Evolutionary conservation across 2,329 filamentous ascomycete species (phyloP).

Genomic region (Cordyceps militaris): DNA sequence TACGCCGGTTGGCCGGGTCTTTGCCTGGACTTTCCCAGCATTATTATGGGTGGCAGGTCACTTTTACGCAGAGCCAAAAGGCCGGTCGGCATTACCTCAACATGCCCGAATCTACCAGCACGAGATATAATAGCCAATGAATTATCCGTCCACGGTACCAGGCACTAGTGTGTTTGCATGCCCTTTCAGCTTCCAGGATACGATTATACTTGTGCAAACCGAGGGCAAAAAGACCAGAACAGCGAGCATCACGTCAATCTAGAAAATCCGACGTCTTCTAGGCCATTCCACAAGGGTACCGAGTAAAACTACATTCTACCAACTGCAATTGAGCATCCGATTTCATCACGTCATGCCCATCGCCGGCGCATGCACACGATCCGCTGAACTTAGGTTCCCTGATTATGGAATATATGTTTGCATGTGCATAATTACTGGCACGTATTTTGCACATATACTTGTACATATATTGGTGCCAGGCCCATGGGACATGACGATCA

Average conservation of each 20-base stretch:
- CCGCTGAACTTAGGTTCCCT: background rate
- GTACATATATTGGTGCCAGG: constrained; percentile 10
- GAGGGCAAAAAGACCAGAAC: background rate
- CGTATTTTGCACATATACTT: constrained; percentile 1
- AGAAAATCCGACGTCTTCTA: background rate
- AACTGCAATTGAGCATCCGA: background rate
- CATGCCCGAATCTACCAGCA: too few relatives aligned
- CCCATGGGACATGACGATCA: constrained; percentile 12
- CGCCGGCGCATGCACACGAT: background rate
- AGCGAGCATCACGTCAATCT: background rate
- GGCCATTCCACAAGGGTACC: background rate
- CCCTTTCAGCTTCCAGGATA: background rate
- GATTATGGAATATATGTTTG: constrained; percentile 2
- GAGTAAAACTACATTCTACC: background rate
- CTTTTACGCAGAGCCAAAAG: background rate
- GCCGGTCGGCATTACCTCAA: background rate
- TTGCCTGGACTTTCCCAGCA: background rate
- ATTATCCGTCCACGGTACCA: too few relatives aligned
- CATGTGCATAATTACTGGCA: constrained; percentile 6
- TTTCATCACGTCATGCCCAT: background rate
- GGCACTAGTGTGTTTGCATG: background rate
- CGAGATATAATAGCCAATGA: background rate
- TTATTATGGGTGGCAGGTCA: background rate
- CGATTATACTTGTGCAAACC: background rate
- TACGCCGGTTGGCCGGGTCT: too few relatives aligned